Base-by-base conservation (phyloP, 345 rosid species). In the Melastoma malabathricum region DNA sequence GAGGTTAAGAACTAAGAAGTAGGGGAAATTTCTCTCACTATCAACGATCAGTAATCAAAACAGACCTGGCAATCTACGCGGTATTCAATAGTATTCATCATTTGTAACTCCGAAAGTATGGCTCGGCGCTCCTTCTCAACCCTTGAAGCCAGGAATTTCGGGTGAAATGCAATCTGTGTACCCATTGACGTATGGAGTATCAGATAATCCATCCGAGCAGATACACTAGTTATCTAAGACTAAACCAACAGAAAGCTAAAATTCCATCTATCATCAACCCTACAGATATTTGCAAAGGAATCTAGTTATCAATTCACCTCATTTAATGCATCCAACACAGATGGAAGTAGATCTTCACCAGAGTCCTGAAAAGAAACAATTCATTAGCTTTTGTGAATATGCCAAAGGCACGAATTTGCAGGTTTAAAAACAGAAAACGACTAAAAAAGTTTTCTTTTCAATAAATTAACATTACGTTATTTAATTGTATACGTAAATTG, bases 21-120 rank as follows among this genome's bases (percentile, higher is more conserved):
- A 15, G 25, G 38, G 1, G 19, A 46, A 49, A 69, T 55, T 47
- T 22, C 27, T 18, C 31, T 49, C 12, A 49, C 15, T 6, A 49
- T 50, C 52, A 34, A 51, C 52, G 47, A 57, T 29, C 38, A 29
- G 9, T 10, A 4, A 29, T 19, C 41, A n/a, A 51, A 54, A 27
- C 43, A 48, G 57, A 92, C 98, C 94, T 87, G 99, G 67, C 99
- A 93, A 73, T 93, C 99, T 44, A 93, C 99, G 64, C 99, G 95
- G 62, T 93, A 93, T 67, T 93, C 99, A 52, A 93, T 93, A 6
- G 99, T 88, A 64, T 93, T 93, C 99, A 93, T 93, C 99, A 93
- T 93, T 70, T 93, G 99, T 50, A 93, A 66, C 72, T 93, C 97
- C 27, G 99, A 93, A 73, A 93, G 94, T 62, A 93, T 88, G 54